phyloP scores from a whole-genome alignment of 225 moss, liverwort and hornwort species.

The Lunularia cruciata region DNA sequence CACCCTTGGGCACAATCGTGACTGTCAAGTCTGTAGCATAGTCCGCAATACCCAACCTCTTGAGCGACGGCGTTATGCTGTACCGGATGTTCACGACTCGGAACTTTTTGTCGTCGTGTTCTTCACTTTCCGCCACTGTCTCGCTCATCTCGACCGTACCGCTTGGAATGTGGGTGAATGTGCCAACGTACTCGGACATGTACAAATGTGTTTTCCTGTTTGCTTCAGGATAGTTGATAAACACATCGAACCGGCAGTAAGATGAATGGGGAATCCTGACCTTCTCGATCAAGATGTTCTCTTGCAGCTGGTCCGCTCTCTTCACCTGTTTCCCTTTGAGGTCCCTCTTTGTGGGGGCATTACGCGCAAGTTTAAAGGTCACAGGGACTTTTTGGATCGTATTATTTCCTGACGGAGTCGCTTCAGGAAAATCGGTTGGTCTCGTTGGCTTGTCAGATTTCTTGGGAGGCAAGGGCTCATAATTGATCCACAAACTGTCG shows the following conservation, averaged over 20 bases:
- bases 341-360: slow-evolving; percentile 21
- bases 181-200: neutral
- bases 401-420: neutral
- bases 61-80: neutral
- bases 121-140: neutral
- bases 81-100: neutral
- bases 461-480: slow-evolving; percentile 23
- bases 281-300: slow-evolving; percentile 36
- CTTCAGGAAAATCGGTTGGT: neutral
- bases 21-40: neutral
- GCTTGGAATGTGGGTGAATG: neutral
- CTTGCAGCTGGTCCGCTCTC: slow-evolving; percentile 22
- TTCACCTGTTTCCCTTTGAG: slow-evolving; percentile 15
- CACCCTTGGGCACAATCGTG: neutral
- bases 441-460: slow-evolving; percentile 12
- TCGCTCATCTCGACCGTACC: neutral
- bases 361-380: neutral
- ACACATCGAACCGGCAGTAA: slow-evolving; percentile 43
- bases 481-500: slow-evolving; percentile 36
- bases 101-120: neutral
- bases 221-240: slow-evolving; percentile 43
- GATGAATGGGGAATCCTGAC: slow-evolving; percentile 31
- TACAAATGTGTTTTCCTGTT: slow-evolving; percentile 17
- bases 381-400: neutral
- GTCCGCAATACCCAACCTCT: neutral